Conservation (phyloP, 1,139 yeast genomes). For the Candida glucosophila region DNA sequence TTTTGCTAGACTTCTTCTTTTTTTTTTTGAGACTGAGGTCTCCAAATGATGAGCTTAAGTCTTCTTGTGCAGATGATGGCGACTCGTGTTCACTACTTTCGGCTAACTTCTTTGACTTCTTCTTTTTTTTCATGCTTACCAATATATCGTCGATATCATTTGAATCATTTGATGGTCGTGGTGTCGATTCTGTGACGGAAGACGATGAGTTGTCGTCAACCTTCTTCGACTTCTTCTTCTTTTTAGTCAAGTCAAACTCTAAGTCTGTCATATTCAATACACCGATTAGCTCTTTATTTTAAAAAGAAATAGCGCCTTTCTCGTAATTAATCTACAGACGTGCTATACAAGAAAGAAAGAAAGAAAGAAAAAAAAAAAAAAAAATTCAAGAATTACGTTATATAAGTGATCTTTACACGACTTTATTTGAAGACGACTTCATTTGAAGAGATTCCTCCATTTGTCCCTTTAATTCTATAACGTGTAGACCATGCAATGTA, state of each 20-base stretch:
- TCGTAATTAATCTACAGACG: too few relatives aligned
- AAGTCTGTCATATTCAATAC: slow-evolving; percentile 41
- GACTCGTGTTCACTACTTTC: slow-evolving; percentile 25
- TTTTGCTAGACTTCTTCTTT: slow-evolving; percentile 67
- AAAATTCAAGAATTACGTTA: neutral
- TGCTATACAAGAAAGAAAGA: too few relatives aligned
- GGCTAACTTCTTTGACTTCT: slow-evolving; percentile 37
- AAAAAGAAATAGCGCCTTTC: too few relatives aligned
- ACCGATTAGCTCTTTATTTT: neutral
- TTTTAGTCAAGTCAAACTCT: slow-evolving; percentile 76
- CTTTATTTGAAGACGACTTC: too few relatives aligned
- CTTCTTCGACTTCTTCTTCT: slow-evolving; percentile 71
- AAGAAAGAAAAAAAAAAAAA: too few relatives aligned
- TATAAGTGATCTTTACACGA: slow-evolving; percentile 1
- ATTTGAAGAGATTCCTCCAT: too few relatives aligned
- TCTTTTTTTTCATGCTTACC: slow-evolving; percentile 47
- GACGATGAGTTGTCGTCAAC: slow-evolving; percentile 30
- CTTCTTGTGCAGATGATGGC: slow-evolving; percentile 22
- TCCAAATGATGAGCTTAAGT: slow-evolving; percentile 52
- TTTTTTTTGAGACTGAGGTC: slow-evolving; percentile 78
- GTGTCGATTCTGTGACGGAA: slow-evolving; percentile 28
- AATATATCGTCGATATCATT: slow-evolving; percentile 42
- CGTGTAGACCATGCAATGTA: too few relatives aligned
- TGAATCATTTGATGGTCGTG: slow-evolving; percentile 20
- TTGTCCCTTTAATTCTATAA: too few relatives aligned